Evolutionary conservation across 1,139 yeast species (phyloP), one percentile per base, ranked within the genome.

Genomic region (Candida pseudoviswanathii): DNA sequence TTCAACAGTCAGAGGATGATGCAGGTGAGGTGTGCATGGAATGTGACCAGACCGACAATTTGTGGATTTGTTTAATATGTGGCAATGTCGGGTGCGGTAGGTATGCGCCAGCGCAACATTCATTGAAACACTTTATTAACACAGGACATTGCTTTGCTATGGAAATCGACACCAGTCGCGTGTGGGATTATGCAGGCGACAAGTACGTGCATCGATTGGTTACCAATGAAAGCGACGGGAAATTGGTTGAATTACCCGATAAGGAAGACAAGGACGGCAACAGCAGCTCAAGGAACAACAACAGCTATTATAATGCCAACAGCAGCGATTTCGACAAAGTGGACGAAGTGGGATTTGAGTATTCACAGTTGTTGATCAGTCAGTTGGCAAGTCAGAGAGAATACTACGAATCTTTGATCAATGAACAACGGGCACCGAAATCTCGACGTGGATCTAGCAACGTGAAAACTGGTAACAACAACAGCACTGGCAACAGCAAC

Each of bases 111-210:
- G 74, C 71, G 45, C 92, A 89, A 48, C 98, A 92, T 69, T 96
- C 97, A 0, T 80, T 89, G 44, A 82, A 85, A 55, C 98, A 92
- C 66, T 91, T 83, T 65, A 80, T 84, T 21, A 73, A 73, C 11
- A 85, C 96, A 0, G 86, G 89, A 2, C 98, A 92, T 66, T 89
- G 96, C 61, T 92, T 89, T 69, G 89, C 97, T 0, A 90, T 92
- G 97, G 97, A 91, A 63, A 73, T 88, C 42, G 72, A 76, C 16
- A 82, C 96, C 0, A 95, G 92, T 53, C 73, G 98, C 45, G 96
- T 92, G 2, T 92, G 98, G 98, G 97, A 92, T 64, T 92, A 92
- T 64, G 92, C 94, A 0, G 94, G 94, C 1, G 97, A 92, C 63
- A 85, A 84, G 54, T 92, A 91, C 65, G 97, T 92, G 4, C 98